Evolutionary conservation across 345 rosid genomes (phyloP), one percentile per base, ranked within the genome.

Genomic region (Citrus hindsii): DNA sequence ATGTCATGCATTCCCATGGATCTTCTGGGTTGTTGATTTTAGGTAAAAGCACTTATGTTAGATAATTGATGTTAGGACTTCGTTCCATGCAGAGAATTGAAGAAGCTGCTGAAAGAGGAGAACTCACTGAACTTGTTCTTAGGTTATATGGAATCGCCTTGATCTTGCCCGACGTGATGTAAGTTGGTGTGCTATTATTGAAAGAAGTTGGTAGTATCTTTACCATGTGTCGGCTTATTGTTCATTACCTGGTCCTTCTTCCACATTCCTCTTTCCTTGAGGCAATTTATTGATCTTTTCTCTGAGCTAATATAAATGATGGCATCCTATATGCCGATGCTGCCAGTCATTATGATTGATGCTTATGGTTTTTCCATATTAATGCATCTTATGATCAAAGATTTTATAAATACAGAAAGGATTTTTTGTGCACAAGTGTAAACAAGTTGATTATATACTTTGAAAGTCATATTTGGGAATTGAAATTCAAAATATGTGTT

Each of bases 81-180:
- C 10, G 5, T 74, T 75, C 55, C 24, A 7, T 81, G 72, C 89
- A 91, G 95, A 88, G 77, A 88, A 89, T 91, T 53, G 91, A 88
- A 85, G 90, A 87, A 84, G 91, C 94, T 80, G 90, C 90, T 28
- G 94, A 85, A 77, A 88, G 79, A 84, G 92, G 92, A 76, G 95
- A 91, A 70, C 90, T 91, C 40, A 86, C 84, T 65, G 95, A 89
- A 83, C 92, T 91, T 77, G 83, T 91, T 67, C 85, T 91, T 25
- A 78, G 95, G 89, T 91, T 71, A 86, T 91, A 64, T 88, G 94
- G 95, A 89, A 88, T 83, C 90, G 95, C 71, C 89, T 89, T 74
- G 95, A 91, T 87, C 90, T 91, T 71, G 95, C 95, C 70, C 84
- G 88, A 35, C 92, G 87, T 18, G 92, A 89, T 85, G 95, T 91